These are phyloP conservation scores for Pichia sporocuriosa DNA, from an alignment of 805 yeast species.

Conservation along the genomic window DNA sequence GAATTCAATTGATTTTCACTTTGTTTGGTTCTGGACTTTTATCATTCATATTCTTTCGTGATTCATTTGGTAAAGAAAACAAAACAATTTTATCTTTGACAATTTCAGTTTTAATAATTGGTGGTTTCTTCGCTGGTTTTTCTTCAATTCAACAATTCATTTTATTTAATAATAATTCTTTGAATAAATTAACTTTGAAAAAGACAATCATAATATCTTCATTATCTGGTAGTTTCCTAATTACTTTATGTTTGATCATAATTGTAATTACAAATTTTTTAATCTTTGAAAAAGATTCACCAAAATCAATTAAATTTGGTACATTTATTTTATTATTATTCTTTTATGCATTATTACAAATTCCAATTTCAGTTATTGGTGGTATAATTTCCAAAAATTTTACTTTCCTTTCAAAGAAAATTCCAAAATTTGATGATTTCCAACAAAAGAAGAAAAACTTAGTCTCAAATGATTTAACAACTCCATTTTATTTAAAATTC, in stretches of 20 bases:
- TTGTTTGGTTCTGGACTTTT: constrained; percentile 53
- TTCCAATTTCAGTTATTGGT: constrained; percentile 74
- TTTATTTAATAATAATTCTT: constrained; percentile 38
- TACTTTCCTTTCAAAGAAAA: constrained; percentile 17
- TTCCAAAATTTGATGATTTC: constrained; percentile 20
- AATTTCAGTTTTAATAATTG: constrained; percentile 50
- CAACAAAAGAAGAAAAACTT: neutral
- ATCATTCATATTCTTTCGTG: constrained; percentile 35
- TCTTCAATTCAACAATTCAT: constrained; percentile 59
- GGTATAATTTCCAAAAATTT: constrained; percentile 38
- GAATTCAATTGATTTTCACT: constrained; percentile 65
- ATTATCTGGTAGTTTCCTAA: constrained; percentile 44
- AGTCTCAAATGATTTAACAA: constrained; percentile 16
- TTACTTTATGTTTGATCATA: constrained; percentile 39
- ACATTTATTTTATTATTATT: constrained; percentile 56
- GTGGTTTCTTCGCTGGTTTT: constrained; percentile 73
- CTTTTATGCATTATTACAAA: constrained; percentile 56
- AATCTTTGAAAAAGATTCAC: constrained; percentile 70
- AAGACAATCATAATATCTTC: constrained; percentile 31
- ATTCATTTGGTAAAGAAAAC: constrained; percentile 49
- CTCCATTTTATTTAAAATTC: constrained; percentile 30
- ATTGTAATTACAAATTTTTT: constrained; percentile 56
- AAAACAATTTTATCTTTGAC: constrained; percentile 54
- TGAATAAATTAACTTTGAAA: constrained; percentile 31
- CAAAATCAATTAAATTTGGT: constrained; percentile 73